phyloP scores from a whole-genome alignment of 2,329 filamentous ascomycete genomes.

The Metarhizium humberi region DNA sequence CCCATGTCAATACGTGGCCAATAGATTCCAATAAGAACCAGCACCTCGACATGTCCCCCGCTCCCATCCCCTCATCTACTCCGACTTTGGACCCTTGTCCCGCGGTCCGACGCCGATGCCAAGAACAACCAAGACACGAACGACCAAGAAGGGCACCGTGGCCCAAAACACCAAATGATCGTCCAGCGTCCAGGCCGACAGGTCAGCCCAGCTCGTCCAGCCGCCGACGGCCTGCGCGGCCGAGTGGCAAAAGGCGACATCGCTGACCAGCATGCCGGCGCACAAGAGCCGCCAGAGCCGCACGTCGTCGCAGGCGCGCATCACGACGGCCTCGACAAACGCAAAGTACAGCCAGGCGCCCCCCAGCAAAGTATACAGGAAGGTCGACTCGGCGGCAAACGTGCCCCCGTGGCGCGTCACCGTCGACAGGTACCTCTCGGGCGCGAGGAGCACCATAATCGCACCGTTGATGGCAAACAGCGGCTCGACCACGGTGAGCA shows the following conservation, averaged over 20 bases:
- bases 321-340: slow-evolving; percentile 25
- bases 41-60: too few relatives aligned
- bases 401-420: slow-evolving; percentile 17
- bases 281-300: slow-evolving; percentile 25
- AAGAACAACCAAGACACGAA: slow-evolving; percentile 19
- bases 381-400: slow-evolving; percentile 13
- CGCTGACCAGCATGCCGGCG: slow-evolving; percentile 26
- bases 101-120: slow-evolving; percentile 13
- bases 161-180: slow-evolving; percentile 17
- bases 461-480: slow-evolving; percentile 22
- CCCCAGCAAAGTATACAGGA: slow-evolving; percentile 10
- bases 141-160: slow-evolving; percentile 18
- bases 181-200: slow-evolving; percentile 18
- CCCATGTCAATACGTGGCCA: too few relatives aligned
- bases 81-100: too few relatives aligned
- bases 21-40: too few relatives aligned
- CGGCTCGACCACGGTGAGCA: slow-evolving; percentile 25
- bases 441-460: slow-evolving; percentile 17
- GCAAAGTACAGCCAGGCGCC: slow-evolving; percentile 23
- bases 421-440: slow-evolving; percentile 17
- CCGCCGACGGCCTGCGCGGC: slow-evolving; percentile 24
- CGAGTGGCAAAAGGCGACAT: slow-evolving; percentile 18
- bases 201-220: slow-evolving; percentile 16
- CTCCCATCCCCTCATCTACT: too few relatives aligned
- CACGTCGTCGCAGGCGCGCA: slow-evolving; percentile 22